Evolutionary conservation across 108 stramenopile genomes (phyloP).

Genomic region (Stephanodiscus triporus): DNA sequence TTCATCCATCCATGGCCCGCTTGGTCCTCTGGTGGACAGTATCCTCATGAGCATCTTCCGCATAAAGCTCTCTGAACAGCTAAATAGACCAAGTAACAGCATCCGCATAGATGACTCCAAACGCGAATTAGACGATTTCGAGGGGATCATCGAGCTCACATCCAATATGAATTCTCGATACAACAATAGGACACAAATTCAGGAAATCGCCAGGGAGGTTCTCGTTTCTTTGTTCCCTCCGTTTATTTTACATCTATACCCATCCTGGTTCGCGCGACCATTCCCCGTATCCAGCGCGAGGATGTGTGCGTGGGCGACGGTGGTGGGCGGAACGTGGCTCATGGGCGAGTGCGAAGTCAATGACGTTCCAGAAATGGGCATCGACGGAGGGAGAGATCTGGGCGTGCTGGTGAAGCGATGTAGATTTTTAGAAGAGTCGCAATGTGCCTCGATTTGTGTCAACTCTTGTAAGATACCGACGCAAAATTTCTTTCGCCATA

Average conservation of each 20-base stretch:
- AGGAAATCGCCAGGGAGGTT: conserved; percentile 62
- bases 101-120: conserved; percentile 31
- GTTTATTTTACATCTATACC: conserved; percentile 60
- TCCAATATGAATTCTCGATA: conserved; percentile 64
- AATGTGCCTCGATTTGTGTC: conserved; percentile 91
- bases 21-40: conserved; percentile 62
- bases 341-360: conserved; percentile 94
- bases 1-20: conserved; percentile 68
- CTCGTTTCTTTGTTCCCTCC: conserved; percentile 51
- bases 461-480: conserved; percentile 95
- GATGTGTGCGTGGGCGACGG: conserved; percentile 92
- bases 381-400: conserved; percentile 51
- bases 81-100: conserved; percentile 33
- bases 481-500: conserved; percentile 86
- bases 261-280: conserved; percentile 76
- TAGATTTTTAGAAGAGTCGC: conserved; percentile 90
- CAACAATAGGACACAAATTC: conserved; percentile 53
- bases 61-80: conserved; percentile 53
- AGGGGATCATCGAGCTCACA: conserved; percentile 73
- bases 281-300: conserved; percentile 82
- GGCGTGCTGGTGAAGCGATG: conserved; percentile 91
- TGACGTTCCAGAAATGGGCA: conserved; percentile 59
- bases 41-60: conserved; percentile 70
- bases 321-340: conserved; percentile 83
- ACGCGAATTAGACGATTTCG: conserved; percentile 56